Evolutionary conservation across 768 basidiomycete species (phyloP).

Genomic region (Gymnopilus junonius): DNA sequence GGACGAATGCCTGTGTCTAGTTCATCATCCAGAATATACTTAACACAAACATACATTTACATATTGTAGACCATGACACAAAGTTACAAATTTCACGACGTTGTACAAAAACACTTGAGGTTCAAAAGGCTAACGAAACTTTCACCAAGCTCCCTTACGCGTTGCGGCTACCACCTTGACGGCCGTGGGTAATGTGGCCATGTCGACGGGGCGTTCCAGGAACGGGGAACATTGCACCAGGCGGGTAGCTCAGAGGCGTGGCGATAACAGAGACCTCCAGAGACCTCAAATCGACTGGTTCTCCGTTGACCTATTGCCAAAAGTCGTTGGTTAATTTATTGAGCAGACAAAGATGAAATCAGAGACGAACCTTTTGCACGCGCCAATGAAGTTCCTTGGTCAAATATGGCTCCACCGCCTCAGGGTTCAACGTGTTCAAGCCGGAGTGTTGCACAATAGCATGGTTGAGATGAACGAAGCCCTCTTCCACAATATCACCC

Average conservation of each 20-base stretch:
- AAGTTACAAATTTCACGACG: background rate
- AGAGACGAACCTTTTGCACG: slow-evolving; percentile 39
- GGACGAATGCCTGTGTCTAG: too few relatives aligned
- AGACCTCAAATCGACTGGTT: slow-evolving; percentile 26
- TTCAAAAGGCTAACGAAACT: background rate
- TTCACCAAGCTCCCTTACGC: background rate
- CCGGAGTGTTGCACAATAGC: slow-evolving; percentile 34
- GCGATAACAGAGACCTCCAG: slow-evolving; percentile 31
- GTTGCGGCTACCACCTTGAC: slow-evolving; percentile 28
- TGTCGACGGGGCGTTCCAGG: slow-evolving; percentile 24
- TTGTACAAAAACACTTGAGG: background rate
- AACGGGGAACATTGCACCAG: slow-evolving; percentile 32
- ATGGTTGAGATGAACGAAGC: slow-evolving; percentile 48
- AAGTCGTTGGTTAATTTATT: background rate
- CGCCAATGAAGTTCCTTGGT: slow-evolving; percentile 45
- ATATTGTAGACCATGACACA: too few relatives aligned
- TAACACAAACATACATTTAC: too few relatives aligned
- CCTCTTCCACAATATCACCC: slow-evolving; percentile 38
- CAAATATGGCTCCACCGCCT: slow-evolving; percentile 44
- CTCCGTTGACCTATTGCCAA: slow-evolving; percentile 22
- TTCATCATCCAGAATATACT: too few relatives aligned
- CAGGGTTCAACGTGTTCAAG: slow-evolving; percentile 38
- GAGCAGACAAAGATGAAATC: background rate
- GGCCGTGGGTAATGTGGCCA: slow-evolving; percentile 28
- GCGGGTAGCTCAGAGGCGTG: slow-evolving; percentile 32